Conservation (phyloP, 208 protist genomes). For the Sergeia podlipaevii region DNA sequence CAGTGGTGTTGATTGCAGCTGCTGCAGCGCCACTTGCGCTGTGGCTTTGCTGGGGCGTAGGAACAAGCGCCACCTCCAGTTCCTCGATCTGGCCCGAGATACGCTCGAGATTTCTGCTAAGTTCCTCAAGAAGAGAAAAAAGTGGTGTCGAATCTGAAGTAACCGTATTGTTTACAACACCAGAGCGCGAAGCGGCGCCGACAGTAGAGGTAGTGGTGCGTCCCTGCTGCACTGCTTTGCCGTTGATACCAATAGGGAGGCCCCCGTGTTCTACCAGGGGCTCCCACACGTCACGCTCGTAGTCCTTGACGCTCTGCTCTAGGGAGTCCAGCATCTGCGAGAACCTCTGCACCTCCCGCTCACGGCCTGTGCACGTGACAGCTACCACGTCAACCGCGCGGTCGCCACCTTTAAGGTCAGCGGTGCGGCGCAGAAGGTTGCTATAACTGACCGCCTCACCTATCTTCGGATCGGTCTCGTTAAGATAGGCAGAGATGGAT, state of each 20-base stretch:
- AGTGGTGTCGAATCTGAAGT: no score
- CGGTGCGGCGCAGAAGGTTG: slow-evolving; percentile 15
- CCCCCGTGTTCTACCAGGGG: slow-evolving; percentile 49
- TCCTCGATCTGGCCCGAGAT: slow-evolving; percentile 30
- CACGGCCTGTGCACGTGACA: slow-evolving; percentile 58
- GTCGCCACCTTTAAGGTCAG: slow-evolving; percentile 21
- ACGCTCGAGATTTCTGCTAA: slow-evolving; percentile 35
- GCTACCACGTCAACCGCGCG: slow-evolving; percentile 51
- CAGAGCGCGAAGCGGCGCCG: slow-evolving; percentile 17
- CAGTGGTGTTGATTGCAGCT: neutral
- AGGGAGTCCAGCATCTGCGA: slow-evolving; percentile 42
- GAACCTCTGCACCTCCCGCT: slow-evolving; percentile 42
- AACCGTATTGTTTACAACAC: no score
- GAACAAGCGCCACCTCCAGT: slow-evolving; percentile 49
- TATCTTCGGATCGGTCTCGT: slow-evolving; percentile 20
- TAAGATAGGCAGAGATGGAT: slow-evolving; percentile 51
- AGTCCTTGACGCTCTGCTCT: slow-evolving; percentile 47
- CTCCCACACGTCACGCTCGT: slow-evolving; percentile 61
- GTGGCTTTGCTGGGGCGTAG: slow-evolving; percentile 12
- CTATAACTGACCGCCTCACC: slow-evolving; percentile 29
- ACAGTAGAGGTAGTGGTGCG: slow-evolving; percentile 12
- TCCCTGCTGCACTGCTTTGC: neutral
- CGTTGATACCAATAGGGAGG: neutral
- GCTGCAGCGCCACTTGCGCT: slow-evolving; percentile 1
- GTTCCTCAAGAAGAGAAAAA: slow-evolving; percentile 25